These are phyloP conservation scores for Podosphaera fusca DNA, from an alignment of 2,329 filamentous ascomycete genomes.

Conservation along the genomic window DNA sequence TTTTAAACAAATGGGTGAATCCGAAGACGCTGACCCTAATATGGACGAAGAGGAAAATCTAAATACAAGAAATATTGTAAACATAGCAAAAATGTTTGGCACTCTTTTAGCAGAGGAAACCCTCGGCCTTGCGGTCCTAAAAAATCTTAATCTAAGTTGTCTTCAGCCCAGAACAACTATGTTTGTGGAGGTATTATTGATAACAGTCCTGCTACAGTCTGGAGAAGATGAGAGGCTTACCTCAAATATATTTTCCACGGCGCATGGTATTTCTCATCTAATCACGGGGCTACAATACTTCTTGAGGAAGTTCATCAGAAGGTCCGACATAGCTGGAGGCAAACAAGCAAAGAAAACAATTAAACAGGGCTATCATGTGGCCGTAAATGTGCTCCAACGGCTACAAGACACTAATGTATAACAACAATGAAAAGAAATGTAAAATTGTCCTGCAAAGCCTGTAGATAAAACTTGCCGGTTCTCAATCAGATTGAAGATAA, in stretches of 20 bases:
- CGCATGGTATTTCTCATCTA: conserved; percentile 42
- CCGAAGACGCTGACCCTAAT: conserved; percentile 36
- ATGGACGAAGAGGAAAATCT: conserved; percentile 26
- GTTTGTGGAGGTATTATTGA: conserved; percentile 62
- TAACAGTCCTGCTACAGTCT: conserved; percentile 48
- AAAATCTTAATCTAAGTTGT: conserved; percentile 57
- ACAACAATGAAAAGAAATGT: background rate
- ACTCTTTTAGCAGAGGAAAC: conserved; percentile 35
- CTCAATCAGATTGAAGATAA: background rate
- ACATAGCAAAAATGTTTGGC: conserved; percentile 43
- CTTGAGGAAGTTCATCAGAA: conserved; percentile 48
- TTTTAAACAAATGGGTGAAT: conserved; percentile 69
- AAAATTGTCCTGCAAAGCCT: background rate
- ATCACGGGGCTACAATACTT: conserved; percentile 60
- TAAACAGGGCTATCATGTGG: conserved; percentile 24
- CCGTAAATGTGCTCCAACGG: conserved; percentile 15
- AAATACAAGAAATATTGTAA: conserved; percentile 36
- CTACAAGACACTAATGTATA: background rate
- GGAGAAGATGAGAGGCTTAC: conserved; percentile 31
- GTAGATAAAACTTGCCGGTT: background rate
- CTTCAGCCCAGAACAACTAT: conserved; percentile 52
- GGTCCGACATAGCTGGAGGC: conserved; percentile 30
- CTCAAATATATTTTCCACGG: conserved; percentile 40
- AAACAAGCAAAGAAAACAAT: conserved; percentile 26
- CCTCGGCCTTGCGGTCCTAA: conserved; percentile 33